Base-by-base conservation (phyloP, 768 basidiomycete genomes). In the Lentinula edodes region DNA sequence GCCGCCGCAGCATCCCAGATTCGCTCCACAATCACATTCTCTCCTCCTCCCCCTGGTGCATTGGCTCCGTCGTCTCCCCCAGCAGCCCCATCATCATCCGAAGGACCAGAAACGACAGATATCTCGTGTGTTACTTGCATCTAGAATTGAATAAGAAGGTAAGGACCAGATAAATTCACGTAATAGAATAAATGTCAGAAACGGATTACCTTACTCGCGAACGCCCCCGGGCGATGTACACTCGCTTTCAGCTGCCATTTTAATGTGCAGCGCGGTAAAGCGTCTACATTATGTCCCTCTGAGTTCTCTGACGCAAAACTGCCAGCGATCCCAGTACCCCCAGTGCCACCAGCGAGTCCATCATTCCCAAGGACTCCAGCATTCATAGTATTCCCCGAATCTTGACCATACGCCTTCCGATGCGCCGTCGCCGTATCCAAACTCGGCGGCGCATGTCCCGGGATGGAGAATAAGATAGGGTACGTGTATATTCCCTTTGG, bases 401-500 rank as follows among this genome's bases (percentile, higher is more conserved):
- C 38, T 23, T 13, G 36, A 23, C 36, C n/a, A 13, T 38, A 41
- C 35, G 28, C 20, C 53, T n/a, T 43, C 28, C 23, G 20, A 16
- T 56, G 55, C 5, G 55, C 39, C 9, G 41, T 15, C n/a, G 83
- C 63, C 18, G 87, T 87, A 46, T 79, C 78, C 64, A 95, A 77
- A 0, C 87, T 86, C 2, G 96, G 92, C 2, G 95, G 93, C 3
- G 89, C 80, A 62, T 84, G 81, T 5, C 85, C 78, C 0, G 96
- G 93, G 60, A 99, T 87, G 16, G 87, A 79, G 71, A 98, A 95
- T 13, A 91, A 91, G 68, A 99, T 90, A 2, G 96, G 96, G 73
- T 93, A 98, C 16, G 89, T 93, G 71, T 98, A 98, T 5, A 86
- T 90, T 18, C 95, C 95, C 76, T 90, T 87, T 67, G 87, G 85